A percentile compares a stretch with the other conserved stretches of the same genome.
Conservation (phyloP, 1,139 yeast species). For the Magnusiomyces suaveolens region DNA sequence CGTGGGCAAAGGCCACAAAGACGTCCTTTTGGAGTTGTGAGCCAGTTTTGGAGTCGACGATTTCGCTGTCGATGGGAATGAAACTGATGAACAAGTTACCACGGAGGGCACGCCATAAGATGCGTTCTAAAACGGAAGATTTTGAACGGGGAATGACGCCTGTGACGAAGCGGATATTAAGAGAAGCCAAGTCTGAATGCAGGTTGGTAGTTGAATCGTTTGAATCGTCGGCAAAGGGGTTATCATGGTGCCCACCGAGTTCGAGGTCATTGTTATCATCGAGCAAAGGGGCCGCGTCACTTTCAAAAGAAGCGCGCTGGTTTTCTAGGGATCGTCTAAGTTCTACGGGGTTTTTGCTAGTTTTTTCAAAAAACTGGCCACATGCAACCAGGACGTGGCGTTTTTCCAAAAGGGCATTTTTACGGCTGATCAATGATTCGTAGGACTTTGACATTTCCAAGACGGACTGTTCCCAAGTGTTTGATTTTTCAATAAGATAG, state of each 20-base stretch:
- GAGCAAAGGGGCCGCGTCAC: conserved; percentile 31
- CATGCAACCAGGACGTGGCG: conserved; percentile 62
- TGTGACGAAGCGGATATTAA: conserved; percentile 52
- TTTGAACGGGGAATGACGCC: conserved; percentile 76
- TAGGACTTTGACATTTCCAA: conserved; percentile 47
- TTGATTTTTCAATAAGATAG: conserved; percentile 59
- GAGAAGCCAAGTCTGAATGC: conserved; percentile 11
- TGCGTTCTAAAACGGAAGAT: conserved; percentile 65
- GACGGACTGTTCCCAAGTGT: conserved; percentile 50
- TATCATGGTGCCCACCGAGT: neutral
- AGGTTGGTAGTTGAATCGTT: neutral
- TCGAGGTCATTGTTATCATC: conserved; percentile 16
- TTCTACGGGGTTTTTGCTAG: conserved; percentile 23
- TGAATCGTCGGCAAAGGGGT: neutral
- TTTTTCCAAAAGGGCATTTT: conserved; percentile 51
- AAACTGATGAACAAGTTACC: conserved; percentile 77
- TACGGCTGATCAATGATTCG: conserved; percentile 44
- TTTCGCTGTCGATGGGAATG: conserved; percentile 53
- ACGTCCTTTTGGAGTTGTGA: conserved; percentile 54
- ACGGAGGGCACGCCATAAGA: conserved; percentile 85
- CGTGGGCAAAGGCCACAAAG: conserved; percentile 83
- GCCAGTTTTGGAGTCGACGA: conserved; percentile 42
- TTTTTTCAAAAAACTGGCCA: conserved; percentile 50
- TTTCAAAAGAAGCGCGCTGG: conserved; percentile 21
- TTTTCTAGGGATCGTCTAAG: conserved; percentile 24